Evolutionary conservation across 2,329 filamentous ascomycete species (phyloP), one percentile per base, ranked within the genome.

Genomic region (Neonectria magnoliae): DNA sequence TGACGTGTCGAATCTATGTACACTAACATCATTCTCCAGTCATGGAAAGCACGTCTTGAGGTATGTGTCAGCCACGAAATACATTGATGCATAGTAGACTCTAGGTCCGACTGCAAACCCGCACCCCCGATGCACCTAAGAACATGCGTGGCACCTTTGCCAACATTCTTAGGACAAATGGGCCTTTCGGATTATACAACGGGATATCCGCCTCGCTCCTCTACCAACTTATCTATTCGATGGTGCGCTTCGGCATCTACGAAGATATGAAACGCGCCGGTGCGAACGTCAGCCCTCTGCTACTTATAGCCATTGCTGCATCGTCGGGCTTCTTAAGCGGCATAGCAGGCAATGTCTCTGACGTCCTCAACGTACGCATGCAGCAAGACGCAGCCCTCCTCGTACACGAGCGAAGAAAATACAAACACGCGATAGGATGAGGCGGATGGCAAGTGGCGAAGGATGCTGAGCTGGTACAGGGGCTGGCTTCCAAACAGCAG

Each of bases 331-430:
- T 98, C 76, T 80, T 97, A 2, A 96, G 96, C 66, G 96, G 96
- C 52, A 82, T 98, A 48, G 92, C 91, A 6, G 96, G 96, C 69
- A 98, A 98, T 81, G 94, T 94, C 3, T 95, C 94, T 68, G 96
- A 99, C 78, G 94, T 99, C 29, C 85, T 98, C 75, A 99, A 99
- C 80, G 96, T 99, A 53, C 93, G 96, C 70, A 99, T 99, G 96
- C 96, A 99, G 82, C 93, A 97, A 80, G 96, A 90, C 75, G 90
- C 92, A 1, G 89, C 93, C 0, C 88, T 97, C 1, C 92, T 94
- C 0, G 74, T 81, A 0, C 85, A 85, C 5, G 83, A 96, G 75
- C 89, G 93, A 50, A 88, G 94, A 59, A 96, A 97, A 79, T 99
- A 99, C 82, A 91, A 89, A 67, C 88, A 98, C 78, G 96, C 94